Conservation (phyloP, 225 moss, liverwort and hornwort genomes). For the Pleurozium schreberi region DNA sequence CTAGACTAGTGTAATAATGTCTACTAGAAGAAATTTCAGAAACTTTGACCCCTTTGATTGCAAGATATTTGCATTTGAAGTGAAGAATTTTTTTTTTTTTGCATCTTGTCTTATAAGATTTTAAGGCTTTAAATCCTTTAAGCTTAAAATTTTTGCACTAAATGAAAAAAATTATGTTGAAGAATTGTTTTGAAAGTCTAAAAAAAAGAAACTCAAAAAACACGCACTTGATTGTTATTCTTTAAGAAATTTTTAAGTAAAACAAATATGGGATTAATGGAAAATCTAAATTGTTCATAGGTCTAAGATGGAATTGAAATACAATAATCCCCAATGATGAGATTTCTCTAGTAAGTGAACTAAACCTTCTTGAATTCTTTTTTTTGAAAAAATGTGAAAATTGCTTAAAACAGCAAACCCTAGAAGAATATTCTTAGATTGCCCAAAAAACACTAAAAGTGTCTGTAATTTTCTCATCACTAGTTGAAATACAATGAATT, state of each 20-base stretch:
- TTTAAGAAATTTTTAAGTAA: not conserved
- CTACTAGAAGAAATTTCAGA: not conserved
- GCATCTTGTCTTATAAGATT: not conserved
- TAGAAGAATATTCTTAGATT: not conserved
- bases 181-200: not conserved
- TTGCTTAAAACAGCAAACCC: too few species aligned
- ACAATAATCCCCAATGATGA: not conserved
- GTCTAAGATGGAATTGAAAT: not conserved
- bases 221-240: not conserved
- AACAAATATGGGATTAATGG: not conserved
- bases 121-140: not conserved
- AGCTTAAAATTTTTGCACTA: not conserved
- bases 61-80: not conserved
- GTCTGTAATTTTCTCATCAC: not conserved
- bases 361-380: rapidly evolving
- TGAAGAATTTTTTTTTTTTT: not conserved
- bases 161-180: not conserved
- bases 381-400: not conserved
- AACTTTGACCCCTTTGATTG: not conserved
- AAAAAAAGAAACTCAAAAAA: not conserved
- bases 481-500: not conserved
- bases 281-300: not conserved
- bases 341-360: not conserved
- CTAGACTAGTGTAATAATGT: not conserved
- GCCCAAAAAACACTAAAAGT: not conserved